Base-by-base conservation (phyloP, 768 basidiomycete species). In the Russula griseocarnosa region DNA sequence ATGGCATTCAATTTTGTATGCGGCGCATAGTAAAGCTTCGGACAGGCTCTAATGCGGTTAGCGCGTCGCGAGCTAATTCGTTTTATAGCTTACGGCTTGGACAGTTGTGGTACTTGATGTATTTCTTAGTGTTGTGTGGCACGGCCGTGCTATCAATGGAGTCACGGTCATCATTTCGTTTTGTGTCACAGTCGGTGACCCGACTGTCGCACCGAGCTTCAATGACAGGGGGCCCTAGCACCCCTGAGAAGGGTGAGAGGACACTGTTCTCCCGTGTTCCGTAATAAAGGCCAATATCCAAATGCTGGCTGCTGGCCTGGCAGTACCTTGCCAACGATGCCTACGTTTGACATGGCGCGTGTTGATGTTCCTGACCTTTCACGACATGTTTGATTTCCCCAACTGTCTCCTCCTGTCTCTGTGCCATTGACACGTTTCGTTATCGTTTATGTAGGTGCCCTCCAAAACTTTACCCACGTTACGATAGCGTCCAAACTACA, bases 241-340 rank as follows among this genome's bases (percentile, higher is more conserved):
- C 30, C 44, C 56, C 56, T 46, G 28, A 24, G 13, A n/a, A 36
- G 38, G 14, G 14, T 14, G 13, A 24, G 24, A 50, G 28, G 26
- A 55, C 38, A 13, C n/a, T 14, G 22, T 26, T 13, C 22, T 9
- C 46, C 22, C 1, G 11, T 5, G 26, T 51, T 28, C 28, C 50
- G 51, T 52, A 30, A 26, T n/a, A 10, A 52, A 28, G 20, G 18
- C 30, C n/a, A 36, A 13, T 54, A 54, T 54, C 2, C 49, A 51
- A 51, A 51, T 18, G 38, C 38, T 40, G 38, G 28, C 7, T 11
- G 11, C 2, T 2, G 38, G 28, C 18, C 30, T 20, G 13, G 7
- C 20, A 54, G 60, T 49, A 44, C 62, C 62, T 63, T 57, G 62
- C 56, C 62, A 58, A 63, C 57, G 38, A n/a, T 20, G 57, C 6